These are phyloP conservation scores for Coniferiporia weirii DNA, from an alignment of 1,284 basidiomycete genomes.

Conservation along the genomic window DNA sequence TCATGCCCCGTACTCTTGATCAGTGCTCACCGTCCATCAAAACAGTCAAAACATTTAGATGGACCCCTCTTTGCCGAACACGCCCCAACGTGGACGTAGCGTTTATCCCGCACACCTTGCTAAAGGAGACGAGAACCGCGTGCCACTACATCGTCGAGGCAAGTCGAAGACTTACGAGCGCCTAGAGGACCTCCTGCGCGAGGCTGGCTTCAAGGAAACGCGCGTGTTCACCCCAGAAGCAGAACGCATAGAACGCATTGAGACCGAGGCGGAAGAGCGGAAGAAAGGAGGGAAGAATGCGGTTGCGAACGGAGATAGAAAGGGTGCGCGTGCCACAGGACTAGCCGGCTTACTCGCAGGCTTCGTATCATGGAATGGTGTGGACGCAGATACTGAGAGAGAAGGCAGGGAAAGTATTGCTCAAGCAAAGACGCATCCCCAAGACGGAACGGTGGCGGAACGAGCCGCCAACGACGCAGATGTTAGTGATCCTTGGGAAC, in stretches of 20 bases:
- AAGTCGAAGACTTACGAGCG: conserved; percentile 76
- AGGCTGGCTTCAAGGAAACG: conserved; percentile 88
- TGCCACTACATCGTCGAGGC: conserved; percentile 68
- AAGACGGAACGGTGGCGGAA: conserved; percentile 10
- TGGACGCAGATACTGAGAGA: not conserved
- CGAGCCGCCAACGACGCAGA: not conserved
- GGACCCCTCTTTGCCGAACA: conserved; percentile 1
- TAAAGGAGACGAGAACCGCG: conserved; percentile 25
- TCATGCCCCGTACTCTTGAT: too few relatives aligned
- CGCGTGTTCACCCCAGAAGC: conserved; percentile 80
- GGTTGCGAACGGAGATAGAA: conserved; percentile 22
- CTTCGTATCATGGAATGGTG: conserved; percentile 7
- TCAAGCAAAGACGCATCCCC: conserved; percentile 5
- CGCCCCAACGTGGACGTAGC: conserved; percentile 10
- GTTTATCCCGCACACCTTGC: conserved; percentile 13
- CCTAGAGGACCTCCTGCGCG: conserved; percentile 75
- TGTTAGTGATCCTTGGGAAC: not conserved
- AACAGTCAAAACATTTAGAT: conserved; percentile 3
- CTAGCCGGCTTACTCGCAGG: conserved; percentile 10
- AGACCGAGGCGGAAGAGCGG: conserved; percentile 28
- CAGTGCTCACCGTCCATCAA: too few relatives aligned
- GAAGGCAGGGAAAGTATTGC: not conserved
- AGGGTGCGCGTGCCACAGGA: conserved; percentile 27
- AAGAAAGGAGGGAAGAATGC: conserved; percentile 26
- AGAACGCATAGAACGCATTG: conserved; percentile 54